phyloP scores from a whole-genome alignment of 257 asterid species.

The Voacanga thouarsii region DNA sequence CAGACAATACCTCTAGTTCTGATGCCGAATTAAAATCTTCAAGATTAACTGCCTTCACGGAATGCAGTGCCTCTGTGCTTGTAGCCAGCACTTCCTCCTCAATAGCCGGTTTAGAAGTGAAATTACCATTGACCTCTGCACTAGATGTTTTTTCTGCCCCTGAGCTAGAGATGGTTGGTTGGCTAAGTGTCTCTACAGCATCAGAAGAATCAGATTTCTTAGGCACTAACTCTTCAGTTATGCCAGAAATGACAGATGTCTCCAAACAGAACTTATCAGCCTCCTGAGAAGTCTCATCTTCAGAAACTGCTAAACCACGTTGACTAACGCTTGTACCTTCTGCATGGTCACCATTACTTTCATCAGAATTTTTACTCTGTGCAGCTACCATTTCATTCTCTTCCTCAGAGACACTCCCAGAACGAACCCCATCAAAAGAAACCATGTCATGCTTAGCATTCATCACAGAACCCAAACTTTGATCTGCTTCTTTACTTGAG shows the following conservation, averaged over 20 bases:
- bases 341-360: conserved; percentile 14
- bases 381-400: conserved; percentile 38
- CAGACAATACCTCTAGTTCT: conserved; percentile 55
- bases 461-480: conserved; percentile 48
- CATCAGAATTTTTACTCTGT: conserved; percentile 28
- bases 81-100: conserved; percentile 36
- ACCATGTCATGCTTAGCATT: conserved; percentile 21
- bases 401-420: conserved; percentile 52
- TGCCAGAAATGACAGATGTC: conserved; percentile 15
- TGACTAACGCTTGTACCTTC: conserved; percentile 11
- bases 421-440: conserved; percentile 34
- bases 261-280: conserved; percentile 14
- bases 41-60: conserved; percentile 48
- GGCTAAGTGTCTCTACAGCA: conserved; percentile 23
- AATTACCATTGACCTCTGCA: conserved; percentile 18
- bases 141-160: conserved; percentile 28
- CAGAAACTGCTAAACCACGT: conserved; percentile 23
- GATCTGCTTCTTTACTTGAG: conserved; percentile 60
- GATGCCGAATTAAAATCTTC: conserved; percentile 58
- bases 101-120: conserved; percentile 20
- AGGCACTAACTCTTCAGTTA: conserved; percentile 25
- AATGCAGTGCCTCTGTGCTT: conserved; percentile 17
- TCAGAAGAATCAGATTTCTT: conserved; percentile 23
- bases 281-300: conserved; percentile 24
- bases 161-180: conserved; percentile 23